Percentiles rank a stretch among this genome's conserved stretches.
These are phyloP conservation scores for Aethionema arabicum DNA, from an alignment of 345 rosid genomes.

Conservation along the genomic window DNA sequence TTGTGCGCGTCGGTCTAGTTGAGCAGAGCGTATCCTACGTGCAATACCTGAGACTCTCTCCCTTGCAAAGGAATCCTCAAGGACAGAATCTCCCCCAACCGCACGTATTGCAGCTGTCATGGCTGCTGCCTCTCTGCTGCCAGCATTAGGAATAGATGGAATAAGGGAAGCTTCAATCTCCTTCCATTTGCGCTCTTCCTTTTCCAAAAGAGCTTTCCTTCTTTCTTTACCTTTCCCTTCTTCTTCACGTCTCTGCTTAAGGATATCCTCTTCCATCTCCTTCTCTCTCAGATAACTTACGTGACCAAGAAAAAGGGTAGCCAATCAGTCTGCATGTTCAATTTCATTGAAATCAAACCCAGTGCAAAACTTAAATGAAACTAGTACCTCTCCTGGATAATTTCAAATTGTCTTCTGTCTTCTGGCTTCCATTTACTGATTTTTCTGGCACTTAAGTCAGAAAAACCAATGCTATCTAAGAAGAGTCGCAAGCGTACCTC, in stretches of 20 bases:
- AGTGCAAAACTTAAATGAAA: constrained; percentile 18
- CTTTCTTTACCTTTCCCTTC: constrained; percentile 99
- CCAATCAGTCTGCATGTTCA: constrained; percentile 17
- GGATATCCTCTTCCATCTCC: constrained; percentile 99
- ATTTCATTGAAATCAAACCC: constrained; percentile 14
- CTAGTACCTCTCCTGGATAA: constrained; percentile 92
- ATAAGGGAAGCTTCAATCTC: constrained; percentile 99
- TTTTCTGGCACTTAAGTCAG: constrained; percentile 96
- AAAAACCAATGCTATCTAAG: constrained; percentile 97
- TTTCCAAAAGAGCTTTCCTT: constrained; percentile 95
- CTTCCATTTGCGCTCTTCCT: constrained; percentile 99
- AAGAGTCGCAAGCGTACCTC: constrained; percentile 97
- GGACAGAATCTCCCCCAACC: constrained; percentile 99
- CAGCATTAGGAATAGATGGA: constrained; percentile 97
- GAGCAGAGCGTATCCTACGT: constrained; percentile 82
- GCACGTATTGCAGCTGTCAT: constrained; percentile 99
- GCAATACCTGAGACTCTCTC: constrained; percentile 99
- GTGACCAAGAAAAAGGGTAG: constrained; percentile 15
- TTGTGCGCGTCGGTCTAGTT: constrained; percentile 86
- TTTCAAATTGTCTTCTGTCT: constrained; percentile 94
- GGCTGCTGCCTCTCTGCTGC: constrained; percentile 99
- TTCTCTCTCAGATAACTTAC: constrained; percentile 92
- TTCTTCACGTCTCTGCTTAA: constrained; percentile 99
- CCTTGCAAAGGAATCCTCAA: constrained; percentile 98
- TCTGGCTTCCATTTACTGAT: constrained; percentile 99